Evolutionary conservation across 2,329 filamentous ascomycete genomes (phyloP).

Genomic region (Simplicillium aogashimaense): DNA sequence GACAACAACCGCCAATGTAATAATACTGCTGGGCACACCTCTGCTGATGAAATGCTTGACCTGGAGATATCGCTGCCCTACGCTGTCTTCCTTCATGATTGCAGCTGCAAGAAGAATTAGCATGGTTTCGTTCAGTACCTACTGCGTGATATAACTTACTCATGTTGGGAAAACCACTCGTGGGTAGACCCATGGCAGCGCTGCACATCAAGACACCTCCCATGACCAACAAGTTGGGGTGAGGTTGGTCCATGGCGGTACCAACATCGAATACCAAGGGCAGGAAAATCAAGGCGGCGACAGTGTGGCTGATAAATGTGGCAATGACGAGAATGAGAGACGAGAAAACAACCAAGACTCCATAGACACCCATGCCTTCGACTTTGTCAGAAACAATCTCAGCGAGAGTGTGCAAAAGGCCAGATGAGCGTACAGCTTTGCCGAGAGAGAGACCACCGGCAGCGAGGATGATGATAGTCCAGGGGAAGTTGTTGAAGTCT

Average conservation of each 20-base stretch:
- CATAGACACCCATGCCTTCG: slow-evolving; percentile 72
- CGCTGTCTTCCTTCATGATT: slow-evolving; percentile 98
- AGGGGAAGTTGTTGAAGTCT: slow-evolving; percentile 99
- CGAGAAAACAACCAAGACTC: slow-evolving; percentile 77
- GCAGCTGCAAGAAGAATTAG: slow-evolving; percentile 50
- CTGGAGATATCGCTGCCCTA: slow-evolving; percentile 80
- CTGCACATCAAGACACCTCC: slow-evolving; percentile 91
- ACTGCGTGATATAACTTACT: slow-evolving; percentile 53
- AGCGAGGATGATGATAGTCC: slow-evolving; percentile 98
- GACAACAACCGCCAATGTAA: slow-evolving; percentile 73
- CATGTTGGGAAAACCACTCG: slow-evolving; percentile 97
- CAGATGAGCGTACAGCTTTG: slow-evolving; percentile 89
- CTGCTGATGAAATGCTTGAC: slow-evolving; percentile 92
- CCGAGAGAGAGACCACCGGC: slow-evolving; percentile 87
- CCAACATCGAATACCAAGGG: slow-evolving; percentile 86
- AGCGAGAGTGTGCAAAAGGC: slow-evolving; percentile 82
- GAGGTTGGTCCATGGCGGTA: slow-evolving; percentile 72
- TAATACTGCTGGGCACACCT: slow-evolving; percentile 78
- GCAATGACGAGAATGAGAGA: slow-evolving; percentile 81
- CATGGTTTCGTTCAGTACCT: not conserved
- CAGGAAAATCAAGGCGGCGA: slow-evolving; percentile 88
- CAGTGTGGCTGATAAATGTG: slow-evolving; percentile 96
- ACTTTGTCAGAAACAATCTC: slow-evolving; percentile 64
- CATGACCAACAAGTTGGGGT: slow-evolving; percentile 94
- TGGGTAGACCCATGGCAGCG: slow-evolving; percentile 91